Percentiles rank a stretch among this genome's conserved stretches.
Evolutionary conservation across 2,329 filamentous ascomycete genomes (phyloP).

Genomic region (Scedosporium minutisporum): DNA sequence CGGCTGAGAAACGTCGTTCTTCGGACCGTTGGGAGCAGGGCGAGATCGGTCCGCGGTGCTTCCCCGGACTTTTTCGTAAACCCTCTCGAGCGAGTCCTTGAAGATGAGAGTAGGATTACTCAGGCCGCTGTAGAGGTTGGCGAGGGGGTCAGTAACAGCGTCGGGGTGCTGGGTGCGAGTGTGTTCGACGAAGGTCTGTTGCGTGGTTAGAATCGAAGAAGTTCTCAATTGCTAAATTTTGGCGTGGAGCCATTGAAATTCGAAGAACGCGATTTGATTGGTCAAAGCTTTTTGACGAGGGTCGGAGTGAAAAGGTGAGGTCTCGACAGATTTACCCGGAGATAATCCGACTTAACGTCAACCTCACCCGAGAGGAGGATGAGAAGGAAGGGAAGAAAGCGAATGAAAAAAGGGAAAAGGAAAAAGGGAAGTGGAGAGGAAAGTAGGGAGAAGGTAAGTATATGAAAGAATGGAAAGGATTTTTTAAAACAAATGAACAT

Average conservation of each 20-base stretch:
- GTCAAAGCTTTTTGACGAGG: background rate
- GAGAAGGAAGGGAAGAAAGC: too few species aligned
- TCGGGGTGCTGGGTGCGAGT: background rate
- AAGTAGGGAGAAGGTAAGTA: background rate
- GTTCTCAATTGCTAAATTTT: background rate
- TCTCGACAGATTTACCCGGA: background rate
- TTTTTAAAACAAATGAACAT: background rate
- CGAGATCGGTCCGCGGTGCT: too few species aligned
- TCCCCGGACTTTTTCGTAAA: background rate
- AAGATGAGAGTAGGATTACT: background rate
- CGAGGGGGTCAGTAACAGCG: background rate
- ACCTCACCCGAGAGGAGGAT: too few species aligned
- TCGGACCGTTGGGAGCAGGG: too few species aligned
- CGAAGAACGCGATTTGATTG: background rate
- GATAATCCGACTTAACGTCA: background rate
- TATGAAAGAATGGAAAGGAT: background rate
- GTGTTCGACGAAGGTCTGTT: constrained; percentile 3
- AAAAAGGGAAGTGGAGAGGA: background rate
- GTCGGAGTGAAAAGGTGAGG: background rate
- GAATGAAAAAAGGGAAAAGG: too few species aligned
- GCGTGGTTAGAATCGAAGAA: background rate
- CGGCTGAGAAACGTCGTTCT: too few species aligned
- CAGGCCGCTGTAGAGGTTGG: background rate
- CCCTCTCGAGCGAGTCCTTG: background rate
- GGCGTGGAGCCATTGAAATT: background rate